Base-by-base conservation (phyloP, 2,329 filamentous ascomycete genomes). In the Verticillium longisporum region DNA sequence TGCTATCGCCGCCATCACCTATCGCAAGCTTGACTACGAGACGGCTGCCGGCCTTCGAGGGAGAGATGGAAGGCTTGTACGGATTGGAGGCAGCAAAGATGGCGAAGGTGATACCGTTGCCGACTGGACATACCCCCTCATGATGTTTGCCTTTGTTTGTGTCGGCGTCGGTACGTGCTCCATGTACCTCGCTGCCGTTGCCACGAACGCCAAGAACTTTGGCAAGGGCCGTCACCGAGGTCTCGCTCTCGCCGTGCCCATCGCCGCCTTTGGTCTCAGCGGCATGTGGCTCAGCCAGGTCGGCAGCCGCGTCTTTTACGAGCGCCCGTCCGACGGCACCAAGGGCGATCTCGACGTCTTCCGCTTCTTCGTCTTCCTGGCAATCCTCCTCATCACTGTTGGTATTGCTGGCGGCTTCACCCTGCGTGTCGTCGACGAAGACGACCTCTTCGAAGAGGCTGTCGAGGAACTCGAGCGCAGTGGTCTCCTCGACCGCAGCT, bases 161-260 rank as follows among this genome's bases (percentile, higher is more conserved):
- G 87, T 99, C 61, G 95, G 95, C 1, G 83, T 88, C 64, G 94
- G 87, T 5, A 97, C 94, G 0, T 91, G 90, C 66, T 86, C 86
- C 73, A 92, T 98, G 86, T 99, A 98, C 74, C 81, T 98, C 61
- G 85, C 88, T 58, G 89, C 92, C 1, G 89, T 99, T n/a, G 94
- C 94, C 6, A 96, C 94, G 0, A 97, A 92, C 71, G 95, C 95
- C 38, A 99, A 99, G 85, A 99, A 98, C 77, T 99, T 98, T 76
- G 93, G 93, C 57, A 87, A 89, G 63, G 92, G 92, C 4, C 90
- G 88, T 70, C 88, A 96, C 70, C 89, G 94, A 69, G 95, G 95
- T 0, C 78, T 99, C 58, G 94, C 96, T 63, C 81, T 99, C 60
- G 93, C 94, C 1, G 82, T 91, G 62, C 95, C 95, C 1, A 97